Base-by-base conservation (phyloP, 1,284 basidiomycete genomes). In the Grifola frondosa region DNA sequence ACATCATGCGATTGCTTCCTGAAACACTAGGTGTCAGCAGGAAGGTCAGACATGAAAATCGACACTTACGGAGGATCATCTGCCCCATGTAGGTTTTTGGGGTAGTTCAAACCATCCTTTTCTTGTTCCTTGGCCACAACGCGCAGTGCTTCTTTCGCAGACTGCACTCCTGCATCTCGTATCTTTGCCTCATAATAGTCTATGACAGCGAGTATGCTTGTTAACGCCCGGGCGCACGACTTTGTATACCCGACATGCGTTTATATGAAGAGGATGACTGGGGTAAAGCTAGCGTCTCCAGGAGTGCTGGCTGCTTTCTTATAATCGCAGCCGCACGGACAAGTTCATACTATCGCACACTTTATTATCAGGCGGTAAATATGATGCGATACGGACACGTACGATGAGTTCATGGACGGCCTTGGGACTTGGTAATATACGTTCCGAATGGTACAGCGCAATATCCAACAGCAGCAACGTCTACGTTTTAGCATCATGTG, bases 401-500 rank as follows among this genome's bases (percentile, higher is more conserved):
- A 85, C 83, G 39, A 84, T 70, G 26, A 84, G 67, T 42, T 77
- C 77, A 48, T 84, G 79, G 5, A 81, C 49, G 6, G 75, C 69
- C 26, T 62, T 61, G 7, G 82, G 72, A 19, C 69, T 71, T 2
- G 78, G 75, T 6, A 84, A 57, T 44, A 78, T 69, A 3, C 57
- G 53, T 39, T 83, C 80, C 20, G 71, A 68, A 50, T 69, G 71
- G n/a, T 61, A 64, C 17, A 80, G 49, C 0, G 68, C 70, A 37
- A 79, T 60, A 44, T 80, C 74, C 17, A 84, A 57, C 13, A 82
- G 58, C 30, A 70, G 53, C 30, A 82, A 59, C 1, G 53, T 50
- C 56, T 57, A 20, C 4, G 9, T 3, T n/a, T n/a, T 8, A 15
- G 12, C 1, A 19, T 30, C 25, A 2, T 31, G n/a, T 26, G 23